These are phyloP conservation scores for Lipomyces japonicus DNA, from an alignment of 805 yeast genomes.

Conservation along the genomic window DNA sequence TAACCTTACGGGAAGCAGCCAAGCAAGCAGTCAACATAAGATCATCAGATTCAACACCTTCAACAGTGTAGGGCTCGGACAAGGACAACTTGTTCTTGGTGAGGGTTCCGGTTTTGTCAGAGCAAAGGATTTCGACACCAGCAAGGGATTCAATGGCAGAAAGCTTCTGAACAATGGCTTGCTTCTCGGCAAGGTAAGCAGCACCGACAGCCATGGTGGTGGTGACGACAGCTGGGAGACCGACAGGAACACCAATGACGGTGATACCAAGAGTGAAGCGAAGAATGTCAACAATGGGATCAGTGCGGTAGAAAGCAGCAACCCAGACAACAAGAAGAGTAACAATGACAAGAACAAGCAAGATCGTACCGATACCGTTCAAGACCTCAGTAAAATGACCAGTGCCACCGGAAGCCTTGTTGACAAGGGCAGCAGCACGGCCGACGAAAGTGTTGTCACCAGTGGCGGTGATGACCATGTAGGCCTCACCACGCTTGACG, in stretches of 20 bases:
- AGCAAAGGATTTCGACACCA: conserved; percentile 96
- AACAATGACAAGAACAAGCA: conserved; percentile 80
- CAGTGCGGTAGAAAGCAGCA: conserved; percentile 91
- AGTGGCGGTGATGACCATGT: conserved; percentile 89
- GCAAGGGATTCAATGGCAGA: conserved; percentile 96
- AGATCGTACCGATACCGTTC: conserved; percentile 94
- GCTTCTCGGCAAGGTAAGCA: conserved; percentile 94
- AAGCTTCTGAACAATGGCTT: conserved; percentile 94
- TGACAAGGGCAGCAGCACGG: conserved; percentile 94
- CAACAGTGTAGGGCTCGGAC: conserved; percentile 96
- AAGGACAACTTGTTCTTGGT: conserved; percentile 95
- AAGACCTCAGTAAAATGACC: conserved; percentile 98
- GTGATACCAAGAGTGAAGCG: conserved; percentile 93
- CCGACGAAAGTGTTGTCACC: conserved; percentile 96
- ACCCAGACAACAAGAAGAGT: conserved; percentile 88
- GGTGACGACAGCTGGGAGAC: conserved; percentile 97
- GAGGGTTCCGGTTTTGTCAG: conserved; percentile 97
- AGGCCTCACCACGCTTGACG: conserved; percentile 92
- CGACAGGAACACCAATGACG: conserved; percentile 97
- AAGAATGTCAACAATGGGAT: conserved; percentile 78
- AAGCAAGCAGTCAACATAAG: conserved; percentile 95
- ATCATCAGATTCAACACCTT: conserved; percentile 94
- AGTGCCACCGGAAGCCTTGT: conserved; percentile 86
- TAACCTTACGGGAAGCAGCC: conserved; percentile 97
- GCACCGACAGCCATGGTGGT: conserved; percentile 99